Base-by-base conservation (phyloP, 768 basidiomycete species). In the Cyclocybe aegerita region DNA sequence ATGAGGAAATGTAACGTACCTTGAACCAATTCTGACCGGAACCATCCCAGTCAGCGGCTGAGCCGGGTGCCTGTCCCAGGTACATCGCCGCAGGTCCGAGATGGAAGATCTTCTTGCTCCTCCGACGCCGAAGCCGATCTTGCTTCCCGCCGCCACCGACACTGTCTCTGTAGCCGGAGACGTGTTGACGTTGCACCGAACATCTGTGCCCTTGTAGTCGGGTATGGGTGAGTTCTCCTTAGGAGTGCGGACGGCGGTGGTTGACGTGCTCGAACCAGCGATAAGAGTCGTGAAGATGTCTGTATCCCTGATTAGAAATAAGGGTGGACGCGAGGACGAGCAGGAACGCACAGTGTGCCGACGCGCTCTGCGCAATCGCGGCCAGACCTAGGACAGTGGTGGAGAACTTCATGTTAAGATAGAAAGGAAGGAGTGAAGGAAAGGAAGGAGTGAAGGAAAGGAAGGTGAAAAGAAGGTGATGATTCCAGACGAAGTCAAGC, bases 11-110 rank as follows among this genome's bases (percentile, higher is more conserved):
- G 58, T 50, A 14, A 62, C 58, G 4, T 48, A 77, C 75, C 72
- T 78, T 77, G 60, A 79, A 80, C 78, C 78, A 80, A 45, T 72
- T 67, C 15, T 62, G 49, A 39, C 78, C 78, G 52, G 66, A 67
- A 16, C 77, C 78, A 36, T 76, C 74, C 70, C 75, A 78, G 44
- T 50, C 54, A 9, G 65, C 63, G 32, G 63, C 76, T 14, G 66
- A 64, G 1, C 55, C 43, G 2, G 77, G 75, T 8, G 75, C 77
- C 56, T 74, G 70, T 31, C 77, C 77, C 45, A 81, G 64, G 55
- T 74, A 74, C 40, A 75, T 72, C 6, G 73, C 69, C 41, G 70
- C 70, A 7, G 73, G 72, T 7, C 74, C 74, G 17, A 58, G 63
- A 50, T 75, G 74, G 59, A 73, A 75, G n/a, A 75, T 38, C 0